Conservation (phyloP, 208 protist species). For the Willaertia magna region DNA sequence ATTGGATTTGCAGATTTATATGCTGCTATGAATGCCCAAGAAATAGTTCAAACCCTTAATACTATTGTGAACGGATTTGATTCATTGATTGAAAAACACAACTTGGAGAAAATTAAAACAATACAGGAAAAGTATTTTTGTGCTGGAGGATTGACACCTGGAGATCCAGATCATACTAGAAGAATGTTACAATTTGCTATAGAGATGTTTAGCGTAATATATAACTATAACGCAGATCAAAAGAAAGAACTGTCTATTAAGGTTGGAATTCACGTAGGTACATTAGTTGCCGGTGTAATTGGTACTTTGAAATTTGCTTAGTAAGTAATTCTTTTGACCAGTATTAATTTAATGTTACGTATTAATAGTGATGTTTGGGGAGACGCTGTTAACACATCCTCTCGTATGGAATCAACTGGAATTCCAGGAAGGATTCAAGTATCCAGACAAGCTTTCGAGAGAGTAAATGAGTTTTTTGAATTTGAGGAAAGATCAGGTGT, state of each 20-base stretch:
- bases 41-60: neutral
- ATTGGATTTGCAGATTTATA: conserved; percentile 12
- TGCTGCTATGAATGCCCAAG: neutral
- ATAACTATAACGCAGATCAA: neutral
- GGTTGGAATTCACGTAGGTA: neutral
- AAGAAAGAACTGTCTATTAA: neutral
- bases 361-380: neutral
- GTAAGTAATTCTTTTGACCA: too few relatives aligned
- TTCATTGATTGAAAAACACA: neutral
- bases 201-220: neutral
- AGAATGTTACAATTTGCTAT: neutral
- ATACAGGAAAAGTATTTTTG: neutral
- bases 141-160: neutral
- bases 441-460: neutral
- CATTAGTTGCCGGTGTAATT: neutral
- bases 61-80: conserved; percentile 5
- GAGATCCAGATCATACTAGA: neutral
- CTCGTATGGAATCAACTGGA: conserved; percentile 16
- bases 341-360: too few relatives aligned
- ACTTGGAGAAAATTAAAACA: conserved; percentile 21
- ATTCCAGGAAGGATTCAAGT: conserved; percentile 21
- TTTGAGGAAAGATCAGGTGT: conserved; percentile 4
- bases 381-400: neutral
- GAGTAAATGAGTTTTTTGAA: neutral
- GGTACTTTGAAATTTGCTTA: neutral